Evolutionary conservation across 257 asterid genomes (phyloP), one percentile per base, ranked within the genome.

Genomic region (Solanum paucissectum): DNA sequence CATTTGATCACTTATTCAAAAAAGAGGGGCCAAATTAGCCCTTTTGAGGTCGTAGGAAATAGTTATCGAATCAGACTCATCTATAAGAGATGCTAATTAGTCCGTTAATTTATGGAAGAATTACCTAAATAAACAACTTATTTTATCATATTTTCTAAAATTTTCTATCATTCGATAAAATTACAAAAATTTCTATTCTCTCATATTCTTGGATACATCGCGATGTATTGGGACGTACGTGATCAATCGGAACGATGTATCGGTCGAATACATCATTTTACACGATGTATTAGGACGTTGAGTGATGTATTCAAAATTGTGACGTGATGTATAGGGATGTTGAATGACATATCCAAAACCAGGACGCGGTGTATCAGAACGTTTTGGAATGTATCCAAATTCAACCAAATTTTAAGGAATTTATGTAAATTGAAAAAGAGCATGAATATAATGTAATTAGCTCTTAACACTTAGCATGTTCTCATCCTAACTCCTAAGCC

Each of bases 381-480:
- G 55, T 13, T 46, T 46, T 46, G 20, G 5, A 3, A 46, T 13
- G 58, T 13, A 46, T 13, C 0, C 0, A 0, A 0, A 46, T 46
- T 5, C 7, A 20, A 46, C 20, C 20, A 46, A 13, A 46, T 1
- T 46, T 46, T 46, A 12, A 46, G 7, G 2, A 3, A 0, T 12
- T 44, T 44, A 1, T 46, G 58, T 46, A 46, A 46, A 1, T 46
- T 46, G 7, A 46, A 46, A 46, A 46, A 13, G 2, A 13, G 58
- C 1, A 46, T 0, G 20, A 0, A 46, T 46, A 0, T 46, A 0
- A 46, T 46, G 1, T 13, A 46, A 46, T 46, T 46, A 46, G 7
- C 58, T 46, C 20, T 46, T 13, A 46, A 46, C 0, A 46, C 2
- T 33, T 33, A 33, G 34, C 34, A 44, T 46, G 6, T 46, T 46